Conservation (phyloP, 371 early-diverging fungal genomes). For the Mortierella sp. region DNA sequence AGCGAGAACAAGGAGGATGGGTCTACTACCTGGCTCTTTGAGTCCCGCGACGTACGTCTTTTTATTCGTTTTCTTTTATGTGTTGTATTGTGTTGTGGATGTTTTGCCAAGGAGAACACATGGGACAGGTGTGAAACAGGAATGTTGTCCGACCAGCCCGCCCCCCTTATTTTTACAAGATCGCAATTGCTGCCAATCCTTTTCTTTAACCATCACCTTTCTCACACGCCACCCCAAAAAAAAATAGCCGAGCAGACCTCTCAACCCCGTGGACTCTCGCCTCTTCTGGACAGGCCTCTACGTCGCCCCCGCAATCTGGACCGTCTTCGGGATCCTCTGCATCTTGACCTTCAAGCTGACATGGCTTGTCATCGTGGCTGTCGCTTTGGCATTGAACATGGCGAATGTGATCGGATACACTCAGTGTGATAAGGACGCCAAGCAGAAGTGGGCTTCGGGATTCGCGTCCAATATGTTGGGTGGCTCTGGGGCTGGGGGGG, state of each 20-base stretch:
- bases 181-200: background rate
- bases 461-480: conserved; percentile 56
- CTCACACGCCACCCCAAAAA: background rate
- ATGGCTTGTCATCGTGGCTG: conserved; percentile 90
- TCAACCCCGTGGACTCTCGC: conserved; percentile 89
- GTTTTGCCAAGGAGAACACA: background rate
- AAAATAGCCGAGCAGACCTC: conserved; percentile 72
- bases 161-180: background rate
- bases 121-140: background rate
- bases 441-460: conserved; percentile 71
- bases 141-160: background rate
- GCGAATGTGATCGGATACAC: conserved; percentile 97
- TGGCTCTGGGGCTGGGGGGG: conserved; percentile 34
- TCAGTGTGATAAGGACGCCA: conserved; percentile 94
- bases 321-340: conserved; percentile 82
- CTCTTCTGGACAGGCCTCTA: conserved; percentile 95
- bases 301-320: conserved; percentile 89
- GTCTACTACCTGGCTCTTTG: conserved; percentile 95
- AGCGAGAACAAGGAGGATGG: conserved; percentile 96
- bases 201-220: background rate
- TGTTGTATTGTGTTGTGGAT: background rate
- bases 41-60: conserved; percentile 84
- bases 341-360: conserved; percentile 75
- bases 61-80: background rate
- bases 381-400: conserved; percentile 85